Base-by-base conservation (phyloP, 371 early-diverging fungal genomes). In the Conidiobolus incongruus region DNA sequence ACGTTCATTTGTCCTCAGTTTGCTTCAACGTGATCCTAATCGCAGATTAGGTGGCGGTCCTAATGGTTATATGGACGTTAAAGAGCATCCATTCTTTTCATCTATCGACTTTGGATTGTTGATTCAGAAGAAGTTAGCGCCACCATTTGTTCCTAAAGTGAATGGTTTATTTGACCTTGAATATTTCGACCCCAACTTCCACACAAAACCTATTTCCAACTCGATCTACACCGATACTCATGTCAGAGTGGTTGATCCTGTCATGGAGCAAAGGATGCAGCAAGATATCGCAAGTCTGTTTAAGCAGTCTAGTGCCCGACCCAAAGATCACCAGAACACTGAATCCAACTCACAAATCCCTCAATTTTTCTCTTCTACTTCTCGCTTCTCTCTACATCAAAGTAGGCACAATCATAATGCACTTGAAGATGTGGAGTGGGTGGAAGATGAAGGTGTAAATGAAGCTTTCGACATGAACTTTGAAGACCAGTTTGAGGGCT, bases 131-230 rank as follows among this genome's bases (percentile, higher is more conserved):
- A 57, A 66, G 45, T 62, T 63, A 1, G 46, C 44, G 1, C 63
- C 80, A 4, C 77, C 80, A 0, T 75, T 74, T 39, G 59, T 63
- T 20, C 80, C 80, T 22, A 68, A 64, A 33, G 65, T 68, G 52
- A 46, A 54, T 50, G 12, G 30, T 33, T 11, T 28, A 2, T 17
- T 28, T 17, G 38, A 40, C 17, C 5, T 28, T 12, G 2, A 10
- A 4, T 26, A 40, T 29, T 6, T 40, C 40, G 40, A 40, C 24
- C 39, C 39, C 19, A 8, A 11, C 39, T 38, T 38, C 39, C 39
- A 38, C 23, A 16, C 11, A 4, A 12, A 38, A n/a, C 39, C 39
- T 22, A 11, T 38, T n/a, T 22, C 39, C 7, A 7, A 5, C 7
- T 21, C 21, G 3, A 23, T 38, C 23, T 12, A 38, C 5, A 38